Base-by-base conservation (phyloP, 2,329 filamentous ascomycete genomes). In the Fusarium sp. region DNA sequence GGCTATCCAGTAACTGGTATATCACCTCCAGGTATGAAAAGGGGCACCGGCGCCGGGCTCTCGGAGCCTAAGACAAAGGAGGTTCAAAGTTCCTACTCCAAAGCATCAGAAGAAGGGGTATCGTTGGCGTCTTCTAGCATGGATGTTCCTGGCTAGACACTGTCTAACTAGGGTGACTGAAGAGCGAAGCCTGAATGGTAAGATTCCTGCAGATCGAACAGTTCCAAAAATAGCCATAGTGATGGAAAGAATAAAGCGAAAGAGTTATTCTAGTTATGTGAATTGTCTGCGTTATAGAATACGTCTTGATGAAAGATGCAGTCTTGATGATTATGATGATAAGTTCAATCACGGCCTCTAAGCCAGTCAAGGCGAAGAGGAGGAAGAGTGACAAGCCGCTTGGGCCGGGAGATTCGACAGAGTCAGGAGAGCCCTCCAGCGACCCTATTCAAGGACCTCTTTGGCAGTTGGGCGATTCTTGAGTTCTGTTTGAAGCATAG, bases 361-460 rank as follows among this genome's bases (percentile, higher is more conserved):
- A 14, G 24, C 24, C 4, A 28, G 18, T 1, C 4, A 14, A 28
- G 8, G 3, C 0, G 0, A 14, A 14, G 5, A 45, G 26, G 0
- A 20, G 24, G 12, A 47, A 47, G 18, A 47, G 44, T 0, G 3
- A 28, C 5, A 6, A 28, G 24, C 24, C 17, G 3, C 18, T 12
- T 0, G 44, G 18, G 24, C 18, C 24, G 14, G 18, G 10, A 47
- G 13, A n/a, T 10, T 1, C 39, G 8, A 41, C 6, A 41, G 39
- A n/a, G 22, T 7, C 44, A 15, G 6, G 10, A 0, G 22, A 42
- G 11, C 41, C 41, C 3, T 42, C 22, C 22, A 3, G 41, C 22
- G 22, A 42, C 8, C 22, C 39, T n/a, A 8, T 42, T n/a, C 6
- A 22, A 6, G 39, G 7, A 9, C 22, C 20, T 41, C 39, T 41